Conservation (phyloP, 2,329 filamentous ascomycete species). For the Fusarium brevicatenulatum region DNA sequence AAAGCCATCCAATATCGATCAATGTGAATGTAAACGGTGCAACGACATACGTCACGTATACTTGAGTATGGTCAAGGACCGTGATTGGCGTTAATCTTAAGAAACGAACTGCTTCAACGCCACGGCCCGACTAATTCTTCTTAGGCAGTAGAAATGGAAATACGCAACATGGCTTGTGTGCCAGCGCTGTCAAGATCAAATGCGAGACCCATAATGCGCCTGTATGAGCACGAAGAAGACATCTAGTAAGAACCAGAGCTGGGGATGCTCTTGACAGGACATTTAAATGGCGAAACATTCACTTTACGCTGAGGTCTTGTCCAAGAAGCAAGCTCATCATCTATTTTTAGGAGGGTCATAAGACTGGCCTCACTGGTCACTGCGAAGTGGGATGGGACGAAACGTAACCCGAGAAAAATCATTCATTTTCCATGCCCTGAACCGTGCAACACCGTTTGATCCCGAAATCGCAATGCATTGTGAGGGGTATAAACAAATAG, state of each 20-base stretch:
- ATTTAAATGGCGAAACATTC: neutral
- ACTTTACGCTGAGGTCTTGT: slow-evolving; percentile 27
- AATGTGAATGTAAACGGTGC: neutral
- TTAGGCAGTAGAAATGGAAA: neutral
- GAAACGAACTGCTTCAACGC: too few relatives aligned
- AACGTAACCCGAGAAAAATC: slow-evolving; percentile 51
- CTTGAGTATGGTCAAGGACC: neutral
- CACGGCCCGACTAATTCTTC: neutral
- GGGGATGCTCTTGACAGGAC: neutral
- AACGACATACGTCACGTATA: neutral
- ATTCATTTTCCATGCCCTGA: slow-evolving; percentile 57
- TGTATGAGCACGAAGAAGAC: neutral
- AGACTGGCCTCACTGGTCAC: slow-evolving; percentile 43
- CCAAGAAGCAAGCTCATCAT: slow-evolving; percentile 45
- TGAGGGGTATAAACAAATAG: slow-evolving; percentile 53
- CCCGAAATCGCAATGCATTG: slow-evolving; percentile 53
- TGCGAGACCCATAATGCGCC: neutral
- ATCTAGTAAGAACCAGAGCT: neutral
- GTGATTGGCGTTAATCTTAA: neutral
- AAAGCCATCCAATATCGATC: neutral
- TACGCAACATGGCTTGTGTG: neutral
- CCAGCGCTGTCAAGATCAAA: neutral
- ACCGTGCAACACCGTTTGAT: slow-evolving; percentile 55
- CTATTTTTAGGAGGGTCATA: slow-evolving; percentile 53
- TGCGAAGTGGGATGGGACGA: slow-evolving; percentile 44